Base-by-base conservation (phyloP, 805 yeast genomes). In the Metschnikowia continentalis region DNA sequence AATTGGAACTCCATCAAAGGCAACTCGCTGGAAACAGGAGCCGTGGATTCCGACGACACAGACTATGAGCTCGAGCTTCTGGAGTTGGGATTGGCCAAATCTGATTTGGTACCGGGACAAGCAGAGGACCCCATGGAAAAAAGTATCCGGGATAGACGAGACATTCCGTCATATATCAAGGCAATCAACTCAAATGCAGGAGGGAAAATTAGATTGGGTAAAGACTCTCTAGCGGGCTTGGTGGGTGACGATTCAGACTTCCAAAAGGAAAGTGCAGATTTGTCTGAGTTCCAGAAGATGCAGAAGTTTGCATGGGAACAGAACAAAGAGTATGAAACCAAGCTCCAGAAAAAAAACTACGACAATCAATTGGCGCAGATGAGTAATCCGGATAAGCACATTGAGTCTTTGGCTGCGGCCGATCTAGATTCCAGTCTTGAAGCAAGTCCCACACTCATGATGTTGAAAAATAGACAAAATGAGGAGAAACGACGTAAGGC, bases 61-160 rank as follows among this genome's bases (percentile, higher is more conserved):
- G 75, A 71, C 52, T 72, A 69, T 49, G 76, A 71, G 55, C 60
- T 73, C 33, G 78, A 74, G 52, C 54, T 70, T 15, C 55, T 61
- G 35, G 78, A 74, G 50, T 57, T 74, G 33, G 70, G 67, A 7
- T 57, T 74, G n/a, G 43, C 49, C 2, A 49, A 60, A 22, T 53
- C 57, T 8, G 71, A 69, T 42, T 48, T 73, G 5, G 54, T 53
- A 23, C 55, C 51, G 15, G 60, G 61, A 41, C 50, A 54, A 22
- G 54, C 63, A 43, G 72, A 71, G 57, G 69, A 68, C 57, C 65
- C 69, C 45, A 54, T 67, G 62, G 70, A 77, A 64, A 62, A 71
- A 69, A 47, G 79, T 7, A 76, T 86, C 0, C 68, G 96, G 45
- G 81, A 86, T 32, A 64, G 91, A 48, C 86, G 83, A 54, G 96